Evolutionary conservation across 805 yeast genomes (phyloP).

Genomic region (Candida tibetensis): DNA sequence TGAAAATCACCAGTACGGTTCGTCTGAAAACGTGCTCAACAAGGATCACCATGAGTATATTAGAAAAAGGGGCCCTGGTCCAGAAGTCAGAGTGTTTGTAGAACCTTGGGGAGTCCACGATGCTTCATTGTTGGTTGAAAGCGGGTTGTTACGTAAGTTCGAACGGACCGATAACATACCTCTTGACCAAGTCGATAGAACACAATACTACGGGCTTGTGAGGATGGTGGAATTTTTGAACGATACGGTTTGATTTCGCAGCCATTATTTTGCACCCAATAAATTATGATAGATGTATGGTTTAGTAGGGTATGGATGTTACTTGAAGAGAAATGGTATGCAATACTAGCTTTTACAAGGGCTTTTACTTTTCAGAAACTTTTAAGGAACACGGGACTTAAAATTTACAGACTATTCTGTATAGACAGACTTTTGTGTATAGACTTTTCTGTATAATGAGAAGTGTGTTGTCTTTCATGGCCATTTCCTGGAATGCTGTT

Average conservation of each 20-base stretch:
- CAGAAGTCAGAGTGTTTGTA: slow-evolving; percentile 19
- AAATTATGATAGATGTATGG: no score
- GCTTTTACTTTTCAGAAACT: no score
- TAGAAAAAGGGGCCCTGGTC: slow-evolving; percentile 15
- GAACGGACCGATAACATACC: slow-evolving; percentile 5
- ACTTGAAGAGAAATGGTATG: no score
- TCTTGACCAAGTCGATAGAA: slow-evolving; percentile 8
- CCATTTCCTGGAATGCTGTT: no score
- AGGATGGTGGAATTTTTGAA: slow-evolving; percentile 25
- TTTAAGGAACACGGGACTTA: no score
- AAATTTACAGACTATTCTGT: no score
- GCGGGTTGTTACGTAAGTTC: slow-evolving; percentile 16
- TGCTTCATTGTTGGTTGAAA: slow-evolving; percentile 25
- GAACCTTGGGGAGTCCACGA: slow-evolving; percentile 43
- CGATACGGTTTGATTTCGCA: slow-evolving; percentile 15
- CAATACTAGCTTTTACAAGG: no score
- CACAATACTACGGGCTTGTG: slow-evolving; percentile 22
- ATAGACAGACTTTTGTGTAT: no score
- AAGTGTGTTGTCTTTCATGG: no score
- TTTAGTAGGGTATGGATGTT: no score
- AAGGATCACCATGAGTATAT: slow-evolving; percentile 20
- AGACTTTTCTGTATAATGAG: no score
- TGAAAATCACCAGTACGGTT: slow-evolving; percentile 21
- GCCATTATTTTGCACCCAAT: no score
- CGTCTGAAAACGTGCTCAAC: slow-evolving; percentile 19